Conservation (phyloP, 2,329 filamentous ascomycete species). For the Aspergillus viridinutans region DNA sequence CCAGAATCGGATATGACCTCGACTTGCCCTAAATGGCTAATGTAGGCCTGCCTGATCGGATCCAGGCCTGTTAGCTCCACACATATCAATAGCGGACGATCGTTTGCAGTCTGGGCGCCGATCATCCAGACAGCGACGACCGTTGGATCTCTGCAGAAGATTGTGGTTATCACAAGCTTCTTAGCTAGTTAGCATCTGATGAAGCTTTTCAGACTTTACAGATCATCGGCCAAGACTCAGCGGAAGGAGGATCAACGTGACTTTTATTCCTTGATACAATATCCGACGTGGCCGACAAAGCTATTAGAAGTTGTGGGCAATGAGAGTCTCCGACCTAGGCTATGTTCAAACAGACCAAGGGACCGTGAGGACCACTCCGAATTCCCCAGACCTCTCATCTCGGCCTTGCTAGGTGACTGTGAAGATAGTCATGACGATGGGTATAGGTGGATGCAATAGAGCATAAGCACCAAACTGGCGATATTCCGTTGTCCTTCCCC, state of each 20-base stretch:
- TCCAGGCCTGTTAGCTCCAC: too few relatives aligned
- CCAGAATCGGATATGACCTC: too few relatives aligned
- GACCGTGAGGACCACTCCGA: too few relatives aligned
- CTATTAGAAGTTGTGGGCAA: not conserved
- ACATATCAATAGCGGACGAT: not conserved
- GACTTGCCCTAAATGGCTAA: too few relatives aligned
- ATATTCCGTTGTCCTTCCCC: not conserved
- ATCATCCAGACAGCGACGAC: not conserved
- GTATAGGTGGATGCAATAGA: not conserved
- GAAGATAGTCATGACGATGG: too few relatives aligned
- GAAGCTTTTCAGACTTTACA: not conserved
- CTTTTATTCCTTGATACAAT: not conserved
- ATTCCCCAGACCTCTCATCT: too few relatives aligned
- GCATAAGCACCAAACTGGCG: too few relatives aligned
- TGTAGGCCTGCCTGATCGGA: too few relatives aligned
- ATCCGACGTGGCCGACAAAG: not conserved
- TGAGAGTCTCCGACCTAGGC: not conserved
- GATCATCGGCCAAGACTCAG: not conserved
- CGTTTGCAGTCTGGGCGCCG: not conserved
- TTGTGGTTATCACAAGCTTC: not conserved
- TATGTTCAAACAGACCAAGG: too few relatives aligned
- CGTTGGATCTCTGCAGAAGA: not conserved
- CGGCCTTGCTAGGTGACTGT: too few relatives aligned
- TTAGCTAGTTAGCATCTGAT: not conserved
- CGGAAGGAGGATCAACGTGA: not conserved